Conservation (phyloP, 345 rosid species). For the Populus tremula region DNA sequence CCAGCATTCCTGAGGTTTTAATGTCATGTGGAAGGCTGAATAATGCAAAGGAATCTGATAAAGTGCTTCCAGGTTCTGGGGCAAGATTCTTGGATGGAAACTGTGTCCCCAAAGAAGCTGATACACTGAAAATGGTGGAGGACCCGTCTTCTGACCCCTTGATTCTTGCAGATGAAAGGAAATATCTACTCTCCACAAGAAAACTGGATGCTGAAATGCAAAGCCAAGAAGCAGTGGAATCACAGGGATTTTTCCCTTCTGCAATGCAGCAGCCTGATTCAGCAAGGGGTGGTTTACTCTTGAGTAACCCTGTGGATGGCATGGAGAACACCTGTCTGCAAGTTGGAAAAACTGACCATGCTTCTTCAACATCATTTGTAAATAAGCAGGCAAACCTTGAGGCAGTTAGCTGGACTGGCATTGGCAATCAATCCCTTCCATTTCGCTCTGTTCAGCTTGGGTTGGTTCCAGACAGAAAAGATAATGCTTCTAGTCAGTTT, state of each 20-base stretch:
- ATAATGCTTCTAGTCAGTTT: slow-evolving; percentile 30
- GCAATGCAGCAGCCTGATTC: slow-evolving; percentile 40
- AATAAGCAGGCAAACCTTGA: slow-evolving; percentile 46
- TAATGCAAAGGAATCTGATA: slow-evolving; percentile 41
- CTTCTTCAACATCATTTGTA: slow-evolving; percentile 35
- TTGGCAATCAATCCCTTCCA: slow-evolving; percentile 33
- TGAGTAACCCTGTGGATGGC: slow-evolving; percentile 24
- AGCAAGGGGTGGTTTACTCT: slow-evolving; percentile 31
- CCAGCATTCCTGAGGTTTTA: slow-evolving; percentile 42
- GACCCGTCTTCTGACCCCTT: slow-evolving; percentile 34
- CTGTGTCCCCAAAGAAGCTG: slow-evolving; percentile 40
- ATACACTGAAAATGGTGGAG: slow-evolving; percentile 40
- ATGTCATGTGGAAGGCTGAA: slow-evolving; percentile 46
- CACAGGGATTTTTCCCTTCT: slow-evolving; percentile 27
- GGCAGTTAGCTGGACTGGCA: slow-evolving; percentile 44
- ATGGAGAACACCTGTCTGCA: slow-evolving; percentile 40
- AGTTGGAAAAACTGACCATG: slow-evolving; percentile 34
- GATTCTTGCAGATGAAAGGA: slow-evolving; percentile 47
- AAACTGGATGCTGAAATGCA: slow-evolving; percentile 46
- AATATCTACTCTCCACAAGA: slow-evolving; percentile 35
- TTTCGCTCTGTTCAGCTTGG: slow-evolving; percentile 36
- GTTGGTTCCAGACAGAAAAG: slow-evolving; percentile 31
- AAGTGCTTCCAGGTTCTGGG: slow-evolving; percentile 33
- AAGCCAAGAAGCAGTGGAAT: slow-evolving; percentile 44
- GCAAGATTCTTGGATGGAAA: slow-evolving; percentile 55